Evolutionary conservation across 176 grass and related monocot genomes (phyloP).

Genomic region (Ensete glaucum): DNA sequence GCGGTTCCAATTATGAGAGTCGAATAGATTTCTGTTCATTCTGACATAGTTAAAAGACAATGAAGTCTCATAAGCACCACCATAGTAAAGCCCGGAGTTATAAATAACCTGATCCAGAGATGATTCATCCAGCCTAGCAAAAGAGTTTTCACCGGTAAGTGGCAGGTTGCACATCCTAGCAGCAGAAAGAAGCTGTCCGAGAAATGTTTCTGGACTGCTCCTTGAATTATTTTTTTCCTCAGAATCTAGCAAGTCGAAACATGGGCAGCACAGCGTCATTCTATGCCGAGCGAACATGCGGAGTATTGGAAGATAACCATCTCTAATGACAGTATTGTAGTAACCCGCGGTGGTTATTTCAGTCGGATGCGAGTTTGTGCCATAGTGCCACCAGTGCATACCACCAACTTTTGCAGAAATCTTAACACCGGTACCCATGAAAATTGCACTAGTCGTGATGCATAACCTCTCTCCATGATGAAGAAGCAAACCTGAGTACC

Average conservation of each 20-base stretch:
- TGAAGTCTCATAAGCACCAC: conserved; percentile 35
- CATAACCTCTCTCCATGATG: conserved; percentile 67
- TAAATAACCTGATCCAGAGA: conserved; percentile 55
- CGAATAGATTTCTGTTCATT: conserved; percentile 67
- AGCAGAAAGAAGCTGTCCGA: conserved; percentile 44
- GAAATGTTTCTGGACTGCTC: conserved; percentile 63
- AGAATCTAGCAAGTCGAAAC: conserved; percentile 49
- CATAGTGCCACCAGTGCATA: conserved; percentile 68
- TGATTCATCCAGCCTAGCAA: conserved; percentile 38
- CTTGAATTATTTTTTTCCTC: conserved; percentile 25
- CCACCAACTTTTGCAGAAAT: conserved; percentile 54
- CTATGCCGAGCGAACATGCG: conserved; percentile 56
- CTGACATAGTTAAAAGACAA: conserved; percentile 79
- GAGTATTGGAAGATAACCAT: conserved; percentile 65
- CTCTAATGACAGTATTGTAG: conserved; percentile 63
- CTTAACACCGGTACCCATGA: conserved; percentile 42
- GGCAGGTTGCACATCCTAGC: conserved; percentile 50
- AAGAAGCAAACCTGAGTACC: conserved; percentile 69
- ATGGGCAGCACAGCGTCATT: conserved; percentile 41
- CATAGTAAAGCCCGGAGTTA: conserved; percentile 54
- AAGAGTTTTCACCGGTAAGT: conserved; percentile 51
- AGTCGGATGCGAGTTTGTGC: conserved; percentile 46
- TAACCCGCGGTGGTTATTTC: conserved; percentile 55
- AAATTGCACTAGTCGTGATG: conserved; percentile 34
- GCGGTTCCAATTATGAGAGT: conserved; percentile 52